These are phyloP conservation scores for Lactifluus pinguis DNA, from an alignment of 768 basidiomycete species.

Conservation along the genomic window DNA sequence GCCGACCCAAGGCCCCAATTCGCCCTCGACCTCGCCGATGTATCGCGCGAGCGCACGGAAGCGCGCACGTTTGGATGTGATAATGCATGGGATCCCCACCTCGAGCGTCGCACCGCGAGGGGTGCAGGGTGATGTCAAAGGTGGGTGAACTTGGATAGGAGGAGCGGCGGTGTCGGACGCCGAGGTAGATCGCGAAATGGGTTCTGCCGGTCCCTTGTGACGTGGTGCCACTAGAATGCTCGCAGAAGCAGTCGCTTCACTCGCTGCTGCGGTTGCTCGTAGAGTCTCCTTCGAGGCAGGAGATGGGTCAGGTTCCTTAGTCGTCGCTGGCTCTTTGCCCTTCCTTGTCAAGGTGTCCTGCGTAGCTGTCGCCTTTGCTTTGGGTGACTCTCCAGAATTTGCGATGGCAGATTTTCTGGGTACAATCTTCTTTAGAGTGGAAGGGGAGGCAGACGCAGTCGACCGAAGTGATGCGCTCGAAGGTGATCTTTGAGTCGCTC, in stretches of 20 bases:
- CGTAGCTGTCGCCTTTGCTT: background rate
- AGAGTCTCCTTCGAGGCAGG: background rate
- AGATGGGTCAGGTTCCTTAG: slow-evolving; percentile 12
- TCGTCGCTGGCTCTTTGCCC: slow-evolving; percentile 15
- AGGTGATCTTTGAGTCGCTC: background rate
- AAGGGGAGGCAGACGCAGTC: slow-evolving; percentile 18
- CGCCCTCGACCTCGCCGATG: slow-evolving; percentile 79
- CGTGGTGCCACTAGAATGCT: slow-evolving; percentile 26
- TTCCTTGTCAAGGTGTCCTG: slow-evolving; percentile 4
- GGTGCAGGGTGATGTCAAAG: slow-evolving; percentile 1
- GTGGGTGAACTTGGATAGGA: background rate
- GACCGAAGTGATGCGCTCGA: slow-evolving; percentile 17
- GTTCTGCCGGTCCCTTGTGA: slow-evolving; percentile 32
- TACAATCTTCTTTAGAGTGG: slow-evolving; percentile 17
- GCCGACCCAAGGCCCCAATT: slow-evolving; percentile 81
- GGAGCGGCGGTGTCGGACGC: slow-evolving; percentile 8
- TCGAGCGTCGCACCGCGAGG: slow-evolving; percentile 67
- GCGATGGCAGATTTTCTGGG: slow-evolving; percentile 10
- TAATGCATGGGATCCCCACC: slow-evolving; percentile 86
- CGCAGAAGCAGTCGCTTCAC: slow-evolving; percentile 22
- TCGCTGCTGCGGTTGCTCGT: background rate
- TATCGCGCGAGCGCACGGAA: slow-evolving; percentile 85
- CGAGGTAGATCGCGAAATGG: slow-evolving; percentile 22
- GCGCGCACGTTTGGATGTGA: slow-evolving; percentile 70
- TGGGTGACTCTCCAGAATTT: slow-evolving; percentile 9